A percentile compares a stretch with the other conserved stretches of the same genome.
These are phyloP conservation scores for Sarocladium oryzae DNA, from an alignment of 2,329 filamentous ascomycete genomes.

Conservation along the genomic window DNA sequence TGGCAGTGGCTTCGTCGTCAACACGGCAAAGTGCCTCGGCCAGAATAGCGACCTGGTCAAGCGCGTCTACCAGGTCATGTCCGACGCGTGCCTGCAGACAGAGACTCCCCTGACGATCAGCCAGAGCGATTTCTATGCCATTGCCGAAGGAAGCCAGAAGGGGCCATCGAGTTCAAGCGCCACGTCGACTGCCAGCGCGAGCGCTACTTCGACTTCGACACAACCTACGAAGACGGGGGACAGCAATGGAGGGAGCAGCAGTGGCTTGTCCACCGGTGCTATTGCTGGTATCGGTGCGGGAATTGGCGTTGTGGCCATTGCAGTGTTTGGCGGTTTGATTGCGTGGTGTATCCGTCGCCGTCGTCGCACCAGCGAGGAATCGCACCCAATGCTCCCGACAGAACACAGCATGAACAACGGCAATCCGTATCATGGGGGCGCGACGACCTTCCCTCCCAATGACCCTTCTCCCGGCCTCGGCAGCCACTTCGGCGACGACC, in stretches of 20 bases:
- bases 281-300: slow-evolving; percentile 29
- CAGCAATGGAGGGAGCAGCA: slow-evolving; percentile 7
- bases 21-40: slow-evolving; percentile 35
- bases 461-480: not conserved
- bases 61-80: slow-evolving; percentile 29
- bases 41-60: slow-evolving; percentile 23
- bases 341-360: slow-evolving; percentile 23
- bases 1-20: slow-evolving; percentile 37
- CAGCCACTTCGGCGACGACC: not conserved
- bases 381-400: slow-evolving; percentile 23
- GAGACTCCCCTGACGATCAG: slow-evolving; percentile 31
- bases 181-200: slow-evolving; percentile 12
- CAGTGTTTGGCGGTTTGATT: slow-evolving; percentile 17
- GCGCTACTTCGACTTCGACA: slow-evolving; percentile 13
- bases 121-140: slow-evolving; percentile 29
- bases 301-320: slow-evolving; percentile 19
- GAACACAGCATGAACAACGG: slow-evolving; percentile 14
- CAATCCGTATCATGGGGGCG: slow-evolving; percentile 12
- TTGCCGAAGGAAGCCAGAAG: slow-evolving; percentile 18
- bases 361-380: slow-evolving; percentile 20
- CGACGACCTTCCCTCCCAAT: slow-evolving; percentile 12
- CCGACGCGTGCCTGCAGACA: slow-evolving; percentile 32
- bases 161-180: slow-evolving; percentile 13
- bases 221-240: slow-evolving; percentile 7
- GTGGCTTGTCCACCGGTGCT: slow-evolving; percentile 20